Conservation (phyloP, 352 stramenopile species). For the Globisporangium canariense region DNA sequence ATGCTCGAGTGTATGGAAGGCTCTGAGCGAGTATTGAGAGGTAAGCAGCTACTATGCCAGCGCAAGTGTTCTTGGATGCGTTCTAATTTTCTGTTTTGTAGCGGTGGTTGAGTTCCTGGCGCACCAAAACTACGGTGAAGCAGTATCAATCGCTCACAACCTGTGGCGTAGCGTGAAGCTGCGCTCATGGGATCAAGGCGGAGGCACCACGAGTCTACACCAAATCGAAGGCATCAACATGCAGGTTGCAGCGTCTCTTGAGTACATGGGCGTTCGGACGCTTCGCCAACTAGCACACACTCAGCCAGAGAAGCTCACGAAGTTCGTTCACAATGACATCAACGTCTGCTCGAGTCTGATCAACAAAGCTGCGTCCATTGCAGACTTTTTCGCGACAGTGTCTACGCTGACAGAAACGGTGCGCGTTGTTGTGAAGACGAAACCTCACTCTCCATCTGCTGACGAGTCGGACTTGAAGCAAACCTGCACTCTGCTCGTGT, state of each 20-base stretch:
- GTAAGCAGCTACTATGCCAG: slow-evolving; percentile 1
- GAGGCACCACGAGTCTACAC: slow-evolving; percentile 14
- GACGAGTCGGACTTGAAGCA: neutral
- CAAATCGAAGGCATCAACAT: slow-evolving; percentile 22
- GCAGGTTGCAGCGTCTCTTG: slow-evolving; percentile 18
- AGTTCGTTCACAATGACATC: slow-evolving; percentile 17
- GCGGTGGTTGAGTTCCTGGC: slow-evolving; percentile 21
- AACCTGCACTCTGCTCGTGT: slow-evolving; percentile 18
- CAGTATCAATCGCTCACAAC: slow-evolving; percentile 16
- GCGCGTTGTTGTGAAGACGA: slow-evolving; percentile 6
- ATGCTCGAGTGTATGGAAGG: slow-evolving; percentile 16
- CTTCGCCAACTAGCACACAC: slow-evolving; percentile 26
- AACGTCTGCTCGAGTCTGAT: slow-evolving; percentile 20
- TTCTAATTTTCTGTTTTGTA: slow-evolving; percentile 4
- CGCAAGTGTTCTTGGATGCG: neutral
- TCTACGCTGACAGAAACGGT: neutral
- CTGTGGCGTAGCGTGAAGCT: slow-evolving; percentile 26
- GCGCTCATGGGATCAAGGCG: slow-evolving; percentile 25
- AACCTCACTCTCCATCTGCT: too few species aligned
- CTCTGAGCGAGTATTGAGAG: slow-evolving; percentile 25
- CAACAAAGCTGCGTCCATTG: slow-evolving; percentile 13
- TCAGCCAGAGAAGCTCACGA: slow-evolving; percentile 13
- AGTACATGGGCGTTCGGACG: slow-evolving; percentile 28
- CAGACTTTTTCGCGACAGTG: slow-evolving; percentile 18
- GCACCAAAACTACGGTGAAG: slow-evolving; percentile 13